These are phyloP conservation scores for Calonectria hawksworthii DNA, from an alignment of 2,329 filamentous ascomycete genomes.

Conservation along the genomic window DNA sequence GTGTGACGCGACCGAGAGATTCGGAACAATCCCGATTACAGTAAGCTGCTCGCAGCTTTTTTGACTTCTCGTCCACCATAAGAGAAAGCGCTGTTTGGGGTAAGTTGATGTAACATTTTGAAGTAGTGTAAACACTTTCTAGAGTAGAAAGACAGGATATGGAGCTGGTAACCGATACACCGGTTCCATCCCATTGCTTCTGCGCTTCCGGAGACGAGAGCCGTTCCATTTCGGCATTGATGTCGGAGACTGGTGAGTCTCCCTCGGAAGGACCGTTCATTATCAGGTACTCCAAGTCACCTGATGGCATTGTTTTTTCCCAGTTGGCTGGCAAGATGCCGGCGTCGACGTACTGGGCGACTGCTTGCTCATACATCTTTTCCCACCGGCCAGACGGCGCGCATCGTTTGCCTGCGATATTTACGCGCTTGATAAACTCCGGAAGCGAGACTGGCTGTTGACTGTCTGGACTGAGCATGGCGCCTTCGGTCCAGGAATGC, in stretches of 20 bases:
- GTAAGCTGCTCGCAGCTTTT: background rate
- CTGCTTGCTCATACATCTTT: background rate
- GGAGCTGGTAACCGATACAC: background rate
- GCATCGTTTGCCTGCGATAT: background rate
- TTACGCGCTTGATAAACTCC: conserved; percentile 11
- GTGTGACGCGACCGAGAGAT: background rate
- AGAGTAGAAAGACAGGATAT: background rate
- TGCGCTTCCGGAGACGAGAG: background rate
- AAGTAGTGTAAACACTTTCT: background rate
- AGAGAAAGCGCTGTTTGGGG: background rate
- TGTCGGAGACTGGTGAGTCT: conserved; percentile 5
- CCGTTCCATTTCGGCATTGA: background rate
- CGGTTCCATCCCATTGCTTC: background rate
- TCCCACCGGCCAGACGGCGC: background rate
- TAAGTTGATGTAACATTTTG: conserved; percentile 8
- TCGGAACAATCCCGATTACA: background rate
- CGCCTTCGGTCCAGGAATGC: conserved; percentile 10
- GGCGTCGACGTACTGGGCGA: background rate
- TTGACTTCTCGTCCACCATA: background rate
- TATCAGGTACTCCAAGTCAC: conserved; percentile 6
- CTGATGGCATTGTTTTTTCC: background rate
- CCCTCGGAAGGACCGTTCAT: background rate
- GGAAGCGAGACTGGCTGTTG: conserved; percentile 4
- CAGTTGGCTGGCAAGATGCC: conserved; percentile 6
- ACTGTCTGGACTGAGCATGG: background rate